Base-by-base conservation (phyloP, 2,329 filamentous ascomycete genomes). In the Penicillium sp. region DNA sequence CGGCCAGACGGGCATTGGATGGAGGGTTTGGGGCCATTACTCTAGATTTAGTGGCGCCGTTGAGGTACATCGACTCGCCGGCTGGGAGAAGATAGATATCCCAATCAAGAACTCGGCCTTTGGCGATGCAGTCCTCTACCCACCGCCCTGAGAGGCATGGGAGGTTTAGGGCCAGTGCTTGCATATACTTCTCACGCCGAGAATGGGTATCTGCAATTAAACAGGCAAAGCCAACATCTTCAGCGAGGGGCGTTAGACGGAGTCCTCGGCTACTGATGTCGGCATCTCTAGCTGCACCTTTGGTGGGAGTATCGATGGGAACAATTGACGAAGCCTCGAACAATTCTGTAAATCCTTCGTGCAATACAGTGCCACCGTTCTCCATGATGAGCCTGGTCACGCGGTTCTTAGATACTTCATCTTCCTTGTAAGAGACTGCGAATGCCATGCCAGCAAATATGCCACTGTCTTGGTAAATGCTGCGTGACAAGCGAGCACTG, bases 181-280 rank as follows among this genome's bases (percentile, higher is more conserved):
- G 92, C 80, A 97, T 89, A 71, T 94, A 97, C 70, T 97, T 99
- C 46, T 86, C 84, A 59, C 91, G 91, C 43, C 93, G 85, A 7
- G 89, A 94, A 70, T 96, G 89, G 4, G 84, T 83, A 66, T 97
- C 90, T 0, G 92, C 88, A 56, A 99, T 89, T 13, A 97, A 77
- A 4, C 91, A 92, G 0, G 89, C 85, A 67, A 99, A 97, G 0
- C 90, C 87, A 1, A 86, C 77, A 2, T 80, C 74, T 34, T 76
- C 66, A 19, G 82, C 81, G 19, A 77, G 70, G 10, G 77, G 61
- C 1, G 76, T 84, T 0, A 95, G 78, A 1, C 71, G 76, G 16
- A 94, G 74, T 32, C 63, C 57, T 42, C 38, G 41, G 40, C 54
- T 54, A 36, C 58, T 64, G 11, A 66, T 62, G 16, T 40, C 45